These are phyloP conservation scores for Rhodotorula paludigena DNA, from an alignment of 768 basidiomycete genomes.

Conservation along the genomic window DNA sequence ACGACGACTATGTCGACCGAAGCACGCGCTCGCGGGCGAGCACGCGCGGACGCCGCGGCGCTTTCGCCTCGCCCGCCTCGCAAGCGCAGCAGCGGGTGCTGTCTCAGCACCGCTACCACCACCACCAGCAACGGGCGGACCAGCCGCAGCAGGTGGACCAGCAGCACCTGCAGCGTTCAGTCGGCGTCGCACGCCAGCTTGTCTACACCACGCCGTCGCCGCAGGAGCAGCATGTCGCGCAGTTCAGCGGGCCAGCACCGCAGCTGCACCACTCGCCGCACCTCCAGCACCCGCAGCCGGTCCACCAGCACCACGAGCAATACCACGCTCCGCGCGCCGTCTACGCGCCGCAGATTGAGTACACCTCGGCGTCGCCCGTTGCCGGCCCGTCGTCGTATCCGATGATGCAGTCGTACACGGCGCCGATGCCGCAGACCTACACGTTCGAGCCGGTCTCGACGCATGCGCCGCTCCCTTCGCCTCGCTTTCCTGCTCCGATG, in stretches of 20 bases:
- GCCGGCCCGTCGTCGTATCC: constrained; percentile 3
- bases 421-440: constrained; percentile 23
- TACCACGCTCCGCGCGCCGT: not conserved
- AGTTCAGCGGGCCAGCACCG: no score
- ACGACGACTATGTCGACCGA: constrained; percentile 17
- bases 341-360: not conserved
- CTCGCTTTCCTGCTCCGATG: not conserved
- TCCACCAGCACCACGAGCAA: not conserved
- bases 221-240: no score
- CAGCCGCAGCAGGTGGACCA: no score
- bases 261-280: not conserved
- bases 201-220: constrained; percentile 6
- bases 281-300: not conserved
- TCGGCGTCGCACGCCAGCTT: constrained; percentile 18
- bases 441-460: constrained; percentile 3
- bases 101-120: not conserved
- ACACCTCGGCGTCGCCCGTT: not conserved
- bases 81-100: no score
- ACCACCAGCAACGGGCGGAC: no score
- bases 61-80: not conserved
- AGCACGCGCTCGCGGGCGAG: not conserved
- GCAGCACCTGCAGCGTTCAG: not conserved
- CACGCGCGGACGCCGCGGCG: not conserved
- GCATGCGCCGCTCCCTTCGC: not conserved
- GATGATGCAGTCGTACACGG: constrained; percentile 12